These are phyloP conservation scores for Wickerhamiella nectarea DNA, from an alignment of 805 yeast species.

Conservation along the genomic window DNA sequence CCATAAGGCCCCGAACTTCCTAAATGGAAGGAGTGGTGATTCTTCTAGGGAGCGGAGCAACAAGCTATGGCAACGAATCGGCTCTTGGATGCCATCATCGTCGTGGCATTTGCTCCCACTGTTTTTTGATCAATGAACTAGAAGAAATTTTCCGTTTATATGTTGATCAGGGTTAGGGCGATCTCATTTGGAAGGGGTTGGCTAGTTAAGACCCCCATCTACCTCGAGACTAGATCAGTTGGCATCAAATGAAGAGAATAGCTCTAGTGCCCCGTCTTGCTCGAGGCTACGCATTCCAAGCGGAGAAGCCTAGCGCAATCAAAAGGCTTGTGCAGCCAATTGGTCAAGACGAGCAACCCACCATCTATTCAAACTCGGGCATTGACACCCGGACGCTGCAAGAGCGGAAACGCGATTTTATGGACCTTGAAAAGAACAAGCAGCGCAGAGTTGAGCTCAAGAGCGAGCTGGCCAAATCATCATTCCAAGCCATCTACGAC, in stretches of 20 bases:
- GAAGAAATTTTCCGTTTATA: neutral
- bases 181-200: too few relatives aligned
- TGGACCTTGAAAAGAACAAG: constrained; percentile 36
- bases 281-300: constrained; percentile 11
- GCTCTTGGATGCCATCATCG: constrained; percentile 22
- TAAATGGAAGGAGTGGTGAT: constrained; percentile 24
- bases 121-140: constrained; percentile 26
- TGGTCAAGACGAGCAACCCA: constrained; percentile 33
- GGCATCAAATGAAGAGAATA: too few relatives aligned
- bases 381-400: constrained; percentile 28
- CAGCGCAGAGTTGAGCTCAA: constrained; percentile 41
- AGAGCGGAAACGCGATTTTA: constrained; percentile 34
- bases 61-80: constrained; percentile 27
- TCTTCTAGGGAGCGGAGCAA: constrained; percentile 23
- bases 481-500: constrained; percentile 50
- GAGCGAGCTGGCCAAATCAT: constrained; percentile 49
- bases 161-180: neutral
- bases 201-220: too few relatives aligned
- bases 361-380: constrained; percentile 29
- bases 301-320: constrained; percentile 20
- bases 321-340: constrained; percentile 32
- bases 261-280: too few relatives aligned
- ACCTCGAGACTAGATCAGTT: too few relatives aligned
- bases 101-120: constrained; percentile 28
- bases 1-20: constrained; percentile 26